A percentile compares a stretch with the other conserved stretches of the same genome.
Conservation (phyloP, 108 stramenopile species). For the Nannochloropsis oceanica region DNA sequence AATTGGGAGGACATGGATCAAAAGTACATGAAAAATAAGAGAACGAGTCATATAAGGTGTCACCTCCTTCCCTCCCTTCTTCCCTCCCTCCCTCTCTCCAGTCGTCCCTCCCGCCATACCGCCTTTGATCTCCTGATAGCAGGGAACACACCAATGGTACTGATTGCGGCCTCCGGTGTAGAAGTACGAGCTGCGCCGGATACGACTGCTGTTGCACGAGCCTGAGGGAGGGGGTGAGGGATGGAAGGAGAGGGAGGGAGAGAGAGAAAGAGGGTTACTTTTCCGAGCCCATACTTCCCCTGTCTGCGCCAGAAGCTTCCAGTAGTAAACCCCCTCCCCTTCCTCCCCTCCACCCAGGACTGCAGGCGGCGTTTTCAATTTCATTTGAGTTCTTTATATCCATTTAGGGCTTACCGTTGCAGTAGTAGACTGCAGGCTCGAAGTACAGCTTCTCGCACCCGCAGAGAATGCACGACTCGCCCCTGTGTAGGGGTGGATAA, state of each 20-base stretch:
- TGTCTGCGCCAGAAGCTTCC: no score
- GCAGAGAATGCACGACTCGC: conserved; percentile 83
- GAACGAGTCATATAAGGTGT: no score
- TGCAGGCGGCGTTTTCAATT: no score
- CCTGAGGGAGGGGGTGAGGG: conserved; percentile 21
- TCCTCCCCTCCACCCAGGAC: background rate
- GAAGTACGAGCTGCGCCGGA: conserved; percentile 62
- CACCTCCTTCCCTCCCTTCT: no score
- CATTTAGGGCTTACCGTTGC: conserved; percentile 54
- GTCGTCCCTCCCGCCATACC: background rate
- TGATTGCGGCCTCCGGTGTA: conserved; percentile 49
- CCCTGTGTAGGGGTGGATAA: conserved; percentile 18
- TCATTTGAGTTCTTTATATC: no score
- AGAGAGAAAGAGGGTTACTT: background rate
- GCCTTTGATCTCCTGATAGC: background rate
- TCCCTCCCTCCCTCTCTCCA: background rate
- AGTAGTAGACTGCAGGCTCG: conserved; percentile 94
- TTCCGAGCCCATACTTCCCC: background rate
- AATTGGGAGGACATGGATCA: no score
- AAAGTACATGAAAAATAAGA: no score
- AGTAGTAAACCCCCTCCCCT: background rate
- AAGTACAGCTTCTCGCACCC: conserved; percentile 81
- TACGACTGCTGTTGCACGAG: conserved; percentile 63
- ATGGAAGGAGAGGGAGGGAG: background rate
- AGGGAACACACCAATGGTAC: conserved; percentile 17